Evolutionary conservation across 352 stramenopile species (phyloP).

Genomic region (Globisporangium iwayamae): DNA sequence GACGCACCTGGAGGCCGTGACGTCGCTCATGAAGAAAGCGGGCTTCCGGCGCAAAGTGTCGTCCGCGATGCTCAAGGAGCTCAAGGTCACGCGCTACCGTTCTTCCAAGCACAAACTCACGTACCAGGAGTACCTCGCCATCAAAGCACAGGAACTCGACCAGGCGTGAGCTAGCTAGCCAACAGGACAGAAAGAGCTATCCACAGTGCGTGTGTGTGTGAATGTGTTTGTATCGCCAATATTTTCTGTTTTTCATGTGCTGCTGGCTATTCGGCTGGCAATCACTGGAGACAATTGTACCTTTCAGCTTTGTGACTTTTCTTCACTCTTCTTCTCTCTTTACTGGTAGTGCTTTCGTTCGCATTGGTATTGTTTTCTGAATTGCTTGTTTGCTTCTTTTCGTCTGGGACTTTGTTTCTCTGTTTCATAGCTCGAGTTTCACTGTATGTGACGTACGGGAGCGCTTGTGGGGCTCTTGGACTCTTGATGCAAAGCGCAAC

Average conservation of each 20-base stretch:
- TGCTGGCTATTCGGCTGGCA: constrained; percentile 7
- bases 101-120: constrained; percentile 82
- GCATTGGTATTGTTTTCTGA: not conserved
- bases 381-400: not conserved
- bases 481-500: not conserved
- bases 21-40: constrained; percentile 76
- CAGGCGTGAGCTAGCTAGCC: not conserved
- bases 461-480: not conserved
- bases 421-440: not conserved
- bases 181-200: not conserved
- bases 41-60: constrained; percentile 62
- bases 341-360: not conserved
- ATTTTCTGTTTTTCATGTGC: constrained; percentile 1
- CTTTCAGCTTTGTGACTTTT: not conserved
- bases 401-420: not conserved
- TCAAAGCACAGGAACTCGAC: constrained; percentile 35
- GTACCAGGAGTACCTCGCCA: constrained; percentile 72
- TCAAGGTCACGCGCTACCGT: constrained; percentile 79
- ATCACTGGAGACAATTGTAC: not conserved
- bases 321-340: not conserved
- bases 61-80: constrained; percentile 43
- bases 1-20: constrained; percentile 68
- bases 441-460: not conserved
- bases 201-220: not conserved
- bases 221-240: not conserved